These are phyloP conservation scores for Fusarium secorum DNA, from an alignment of 2,329 filamentous ascomycete species.

Conservation along the genomic window DNA sequence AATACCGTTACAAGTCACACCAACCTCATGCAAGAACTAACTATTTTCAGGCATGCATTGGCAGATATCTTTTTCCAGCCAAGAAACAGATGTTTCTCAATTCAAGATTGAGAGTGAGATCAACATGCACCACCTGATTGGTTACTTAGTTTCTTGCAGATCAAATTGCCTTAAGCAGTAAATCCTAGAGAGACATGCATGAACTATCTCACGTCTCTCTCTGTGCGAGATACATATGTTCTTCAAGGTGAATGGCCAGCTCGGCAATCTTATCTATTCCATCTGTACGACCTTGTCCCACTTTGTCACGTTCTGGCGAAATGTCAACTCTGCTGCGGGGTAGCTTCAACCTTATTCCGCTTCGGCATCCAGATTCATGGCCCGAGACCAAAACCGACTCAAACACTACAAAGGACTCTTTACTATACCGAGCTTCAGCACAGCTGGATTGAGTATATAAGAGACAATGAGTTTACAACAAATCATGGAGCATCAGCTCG, in stretches of 20 bases:
- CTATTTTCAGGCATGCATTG: not conserved
- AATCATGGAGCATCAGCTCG: not conserved
- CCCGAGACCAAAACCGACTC: not conserved
- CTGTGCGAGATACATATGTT: not conserved
- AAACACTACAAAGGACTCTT: not conserved
- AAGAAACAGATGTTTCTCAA: not conserved
- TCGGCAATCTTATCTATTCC: not conserved
- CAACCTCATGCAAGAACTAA: not conserved
- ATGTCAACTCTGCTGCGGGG: not conserved
- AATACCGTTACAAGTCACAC: not conserved
- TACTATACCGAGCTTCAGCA: not conserved
- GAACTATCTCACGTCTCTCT: not conserved
- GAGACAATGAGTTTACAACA: not conserved
- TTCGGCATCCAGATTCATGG: not conserved
- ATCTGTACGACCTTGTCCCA: not conserved
- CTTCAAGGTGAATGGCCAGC: not conserved
- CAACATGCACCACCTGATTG: not conserved
- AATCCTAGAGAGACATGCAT: not conserved
- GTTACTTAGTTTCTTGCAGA: not conserved
- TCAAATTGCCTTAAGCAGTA: not conserved
- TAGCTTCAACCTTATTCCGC: not conserved
- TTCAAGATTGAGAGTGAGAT: not conserved
- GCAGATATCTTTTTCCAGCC: accelerated
- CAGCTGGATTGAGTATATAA: too few relatives aligned
- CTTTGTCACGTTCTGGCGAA: not conserved